Evolutionary conservation across 148 eudicot genomes (phyloP).

Genomic region (Silene uniflora): DNA sequence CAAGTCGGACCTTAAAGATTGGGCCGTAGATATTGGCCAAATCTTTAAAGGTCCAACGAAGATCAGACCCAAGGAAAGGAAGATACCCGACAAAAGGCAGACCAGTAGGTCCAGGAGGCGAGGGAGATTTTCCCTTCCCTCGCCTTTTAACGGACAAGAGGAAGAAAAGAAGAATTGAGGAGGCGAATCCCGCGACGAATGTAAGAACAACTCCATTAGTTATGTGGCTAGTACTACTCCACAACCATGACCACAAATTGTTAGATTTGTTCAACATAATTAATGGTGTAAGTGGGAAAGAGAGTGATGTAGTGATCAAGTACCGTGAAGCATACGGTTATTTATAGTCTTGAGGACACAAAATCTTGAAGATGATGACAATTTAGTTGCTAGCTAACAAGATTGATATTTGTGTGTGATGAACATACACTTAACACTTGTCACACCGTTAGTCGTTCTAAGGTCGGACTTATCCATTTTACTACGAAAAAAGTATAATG

Average conservation of each 20-base stretch:
- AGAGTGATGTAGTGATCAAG: not conserved
- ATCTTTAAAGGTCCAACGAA: constrained; percentile 26
- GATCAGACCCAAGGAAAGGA: constrained; percentile 29
- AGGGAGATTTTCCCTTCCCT: not conserved
- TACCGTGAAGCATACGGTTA: too few species aligned
- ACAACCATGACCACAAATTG: not conserved
- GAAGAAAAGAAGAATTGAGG: not conserved
- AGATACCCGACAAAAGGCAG: constrained; percentile 42
- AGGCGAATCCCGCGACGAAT: not conserved
- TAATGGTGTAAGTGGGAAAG: not conserved
- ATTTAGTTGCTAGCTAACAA: too few species aligned
- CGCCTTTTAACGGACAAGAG: not conserved
- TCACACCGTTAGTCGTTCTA: too few species aligned
- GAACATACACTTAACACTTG: too few species aligned
- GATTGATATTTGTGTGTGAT: too few species aligned
- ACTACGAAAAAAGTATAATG: too few species aligned
- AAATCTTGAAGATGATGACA: too few species aligned
- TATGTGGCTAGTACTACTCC: too few species aligned
- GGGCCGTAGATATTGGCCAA: constrained; percentile 36
- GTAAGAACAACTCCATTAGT: not conserved
- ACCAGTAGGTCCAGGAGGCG: constrained; percentile 45
- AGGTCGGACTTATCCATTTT: too few species aligned
- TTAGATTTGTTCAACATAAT: constrained; percentile 1
- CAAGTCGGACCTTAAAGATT: constrained; percentile 33
- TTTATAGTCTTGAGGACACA: too few species aligned